phyloP scores from a whole-genome alignment of 192 early-diverging fungal genomes.

The Thoreauomyces humboldtii region DNA sequence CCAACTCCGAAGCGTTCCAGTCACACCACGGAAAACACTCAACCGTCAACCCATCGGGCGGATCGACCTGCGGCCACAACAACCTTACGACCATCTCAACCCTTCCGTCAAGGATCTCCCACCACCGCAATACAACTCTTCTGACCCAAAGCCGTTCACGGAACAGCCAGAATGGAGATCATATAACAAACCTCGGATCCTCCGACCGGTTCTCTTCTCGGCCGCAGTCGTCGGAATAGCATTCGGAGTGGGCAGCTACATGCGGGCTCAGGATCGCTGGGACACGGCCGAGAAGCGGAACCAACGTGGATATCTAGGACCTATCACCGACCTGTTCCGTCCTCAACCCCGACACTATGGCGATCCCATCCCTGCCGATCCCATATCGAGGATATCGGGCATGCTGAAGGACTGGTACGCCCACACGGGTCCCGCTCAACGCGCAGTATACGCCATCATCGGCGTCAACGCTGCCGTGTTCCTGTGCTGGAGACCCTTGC shows the following conservation, averaged over 20 bases:
- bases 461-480: constrained; percentile 75
- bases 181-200: constrained; percentile 4
- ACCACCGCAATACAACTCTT: too few species aligned
- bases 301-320: background rate
- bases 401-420: constrained; percentile 22
- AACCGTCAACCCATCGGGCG: too few species aligned
- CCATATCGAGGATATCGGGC: background rate
- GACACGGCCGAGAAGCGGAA: constrained; percentile 9
- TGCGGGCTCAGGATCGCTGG: constrained; percentile 20
- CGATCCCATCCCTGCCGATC: background rate
- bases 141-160: too few species aligned
- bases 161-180: background rate
- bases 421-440: constrained; percentile 26
- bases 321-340: background rate
- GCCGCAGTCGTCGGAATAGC: constrained; percentile 25
- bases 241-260: constrained; percentile 38
- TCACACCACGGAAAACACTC: too few species aligned
- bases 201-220: constrained; percentile 48
- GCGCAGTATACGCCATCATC: constrained; percentile 50
- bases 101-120: too few species aligned
- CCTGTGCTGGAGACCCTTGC: constrained; percentile 70
- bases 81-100: too few species aligned
- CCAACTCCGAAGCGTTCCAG: too few species aligned
- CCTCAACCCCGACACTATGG: too few species aligned
- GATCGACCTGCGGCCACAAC: too few species aligned